Evolutionary conservation across 495 filamentous ascomycete genomes (phyloP).

Genomic region (Hyaloscypha variabilis): DNA sequence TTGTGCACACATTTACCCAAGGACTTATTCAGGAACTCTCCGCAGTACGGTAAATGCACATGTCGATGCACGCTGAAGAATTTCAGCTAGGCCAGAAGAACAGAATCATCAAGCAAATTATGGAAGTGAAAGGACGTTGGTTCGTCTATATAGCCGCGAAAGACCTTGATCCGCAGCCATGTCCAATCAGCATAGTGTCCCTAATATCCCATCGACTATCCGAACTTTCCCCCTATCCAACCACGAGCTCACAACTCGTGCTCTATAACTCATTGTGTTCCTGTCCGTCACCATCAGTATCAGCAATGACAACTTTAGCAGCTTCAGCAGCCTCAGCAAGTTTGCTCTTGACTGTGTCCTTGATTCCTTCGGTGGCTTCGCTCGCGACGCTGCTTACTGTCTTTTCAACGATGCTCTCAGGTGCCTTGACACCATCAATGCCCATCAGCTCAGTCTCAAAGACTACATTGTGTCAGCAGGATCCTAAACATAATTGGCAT

Average conservation of each 20-base stretch:
- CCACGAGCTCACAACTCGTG: conserved; percentile 6
- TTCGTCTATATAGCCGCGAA: no score
- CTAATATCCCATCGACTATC: background rate
- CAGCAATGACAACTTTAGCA: conserved; percentile 44
- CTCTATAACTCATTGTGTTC: conserved; percentile 55
- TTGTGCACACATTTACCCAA: no score
- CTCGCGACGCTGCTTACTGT: conserved; percentile 44
- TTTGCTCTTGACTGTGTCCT: conserved; percentile 45
- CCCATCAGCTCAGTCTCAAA: conserved; percentile 93
- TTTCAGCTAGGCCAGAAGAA: no score
- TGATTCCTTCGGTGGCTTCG: conserved; percentile 42
- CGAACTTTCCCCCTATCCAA: background rate
- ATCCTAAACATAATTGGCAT: conserved; percentile 20
- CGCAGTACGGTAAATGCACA: no score
- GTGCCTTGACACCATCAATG: conserved; percentile 75
- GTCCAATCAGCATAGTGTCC: background rate
- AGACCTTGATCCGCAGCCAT: no score
- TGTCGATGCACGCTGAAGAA: no score
- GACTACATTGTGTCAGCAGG: conserved; percentile 49
- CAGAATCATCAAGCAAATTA: no score
- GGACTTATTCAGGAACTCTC: no score
- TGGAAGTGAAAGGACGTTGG: no score
- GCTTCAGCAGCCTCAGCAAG: conserved; percentile 47
- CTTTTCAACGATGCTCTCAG: conserved; percentile 51
- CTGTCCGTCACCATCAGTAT: conserved; percentile 50